phyloP scores from a whole-genome alignment of 2,329 filamentous ascomycete species.

The Plenodomus tracheiphilus region DNA sequence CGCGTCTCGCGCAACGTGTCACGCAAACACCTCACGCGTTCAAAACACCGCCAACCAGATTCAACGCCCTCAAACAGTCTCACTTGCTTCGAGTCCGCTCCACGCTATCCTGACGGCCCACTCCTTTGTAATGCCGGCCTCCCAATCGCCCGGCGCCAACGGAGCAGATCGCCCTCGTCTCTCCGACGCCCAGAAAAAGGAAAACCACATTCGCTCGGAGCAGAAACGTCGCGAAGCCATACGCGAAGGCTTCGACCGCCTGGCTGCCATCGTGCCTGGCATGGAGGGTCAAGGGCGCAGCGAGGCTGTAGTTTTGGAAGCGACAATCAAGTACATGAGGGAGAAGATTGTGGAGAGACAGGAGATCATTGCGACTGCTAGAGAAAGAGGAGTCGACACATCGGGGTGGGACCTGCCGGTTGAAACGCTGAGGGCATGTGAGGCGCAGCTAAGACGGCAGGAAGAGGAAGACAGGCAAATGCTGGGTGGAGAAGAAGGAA shows the following conservation, averaged over 20 bases:
- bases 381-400: slow-evolving; percentile 40
- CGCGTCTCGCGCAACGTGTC: not conserved
- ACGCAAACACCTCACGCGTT: slow-evolving; percentile 2
- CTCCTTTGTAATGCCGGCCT: slow-evolving; percentile 20
- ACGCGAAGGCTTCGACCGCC: slow-evolving; percentile 78
- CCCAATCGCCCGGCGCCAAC: slow-evolving; percentile 31
- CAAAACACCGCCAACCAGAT: slow-evolving; percentile 1
- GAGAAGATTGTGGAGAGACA: slow-evolving; percentile 45
- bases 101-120: too few relatives aligned
- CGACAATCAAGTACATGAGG: slow-evolving; percentile 50
- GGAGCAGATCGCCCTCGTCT: slow-evolving; percentile 63
- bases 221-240: slow-evolving; percentile 74
- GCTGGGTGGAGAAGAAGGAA: slow-evolving; percentile 4
- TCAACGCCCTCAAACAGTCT: slow-evolving; percentile 1
- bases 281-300: slow-evolving; percentile 81
- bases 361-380: slow-evolving; percentile 42
- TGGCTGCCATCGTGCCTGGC: slow-evolving; percentile 79
- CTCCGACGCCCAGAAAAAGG: slow-evolving; percentile 72
- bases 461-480: slow-evolving; percentile 22
- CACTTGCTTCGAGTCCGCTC: slow-evolving; percentile 2
- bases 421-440: slow-evolving; percentile 33
- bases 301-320: slow-evolving; percentile 78
- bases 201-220: slow-evolving; percentile 72
- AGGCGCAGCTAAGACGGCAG: slow-evolving; percentile 30
- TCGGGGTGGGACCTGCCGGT: slow-evolving; percentile 35